Evolutionary conservation across 208 protist genomes (phyloP).

Genomic region (Trypanosoma scelopori): DNA sequence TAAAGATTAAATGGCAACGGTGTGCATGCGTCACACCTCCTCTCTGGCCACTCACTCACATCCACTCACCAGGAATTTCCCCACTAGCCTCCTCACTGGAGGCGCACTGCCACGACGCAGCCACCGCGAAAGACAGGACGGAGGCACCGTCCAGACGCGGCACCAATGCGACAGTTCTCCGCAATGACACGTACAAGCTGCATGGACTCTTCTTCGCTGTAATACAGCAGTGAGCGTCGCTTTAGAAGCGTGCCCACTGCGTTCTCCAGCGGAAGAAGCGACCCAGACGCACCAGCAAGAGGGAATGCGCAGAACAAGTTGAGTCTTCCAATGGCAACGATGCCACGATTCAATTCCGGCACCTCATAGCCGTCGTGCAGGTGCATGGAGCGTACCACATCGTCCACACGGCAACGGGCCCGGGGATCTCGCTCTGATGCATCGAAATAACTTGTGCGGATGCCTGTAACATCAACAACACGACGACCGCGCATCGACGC

Average conservation of each 20-base stretch:
- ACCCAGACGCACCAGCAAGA: not conserved
- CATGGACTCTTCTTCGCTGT: conserved; percentile 54
- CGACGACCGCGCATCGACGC: conserved; percentile 37
- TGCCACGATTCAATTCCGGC: conserved; percentile 64
- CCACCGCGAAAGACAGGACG: conserved; percentile 46
- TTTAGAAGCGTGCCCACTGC: conserved; percentile 34
- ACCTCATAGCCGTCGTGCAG: conserved; percentile 78
- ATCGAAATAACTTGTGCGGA: conserved; percentile 65
- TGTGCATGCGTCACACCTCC: not conserved
- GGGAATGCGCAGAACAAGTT: conserved; percentile 47
- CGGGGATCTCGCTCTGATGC: conserved; percentile 35
- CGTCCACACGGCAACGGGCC: conserved; percentile 45
- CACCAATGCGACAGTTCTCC: conserved; percentile 27
- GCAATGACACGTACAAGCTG: conserved; percentile 59
- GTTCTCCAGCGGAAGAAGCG: conserved; percentile 42
- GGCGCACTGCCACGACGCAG: conserved; percentile 32
- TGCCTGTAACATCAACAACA: conserved; percentile 73
- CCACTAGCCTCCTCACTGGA: not conserved
- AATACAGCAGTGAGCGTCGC: conserved; percentile 36
- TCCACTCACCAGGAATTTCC: not conserved
- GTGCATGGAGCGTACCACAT: conserved; percentile 77
- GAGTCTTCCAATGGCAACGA: conserved; percentile 53
- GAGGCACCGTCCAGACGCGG: conserved; percentile 17
- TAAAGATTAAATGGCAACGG: not conserved
- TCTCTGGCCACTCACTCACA: not conserved